Percentiles rank a stretch among this genome's conserved stretches.
Conservation (phyloP, 2,329 filamentous ascomycete genomes). For the Talaromyces sp. region DNA sequence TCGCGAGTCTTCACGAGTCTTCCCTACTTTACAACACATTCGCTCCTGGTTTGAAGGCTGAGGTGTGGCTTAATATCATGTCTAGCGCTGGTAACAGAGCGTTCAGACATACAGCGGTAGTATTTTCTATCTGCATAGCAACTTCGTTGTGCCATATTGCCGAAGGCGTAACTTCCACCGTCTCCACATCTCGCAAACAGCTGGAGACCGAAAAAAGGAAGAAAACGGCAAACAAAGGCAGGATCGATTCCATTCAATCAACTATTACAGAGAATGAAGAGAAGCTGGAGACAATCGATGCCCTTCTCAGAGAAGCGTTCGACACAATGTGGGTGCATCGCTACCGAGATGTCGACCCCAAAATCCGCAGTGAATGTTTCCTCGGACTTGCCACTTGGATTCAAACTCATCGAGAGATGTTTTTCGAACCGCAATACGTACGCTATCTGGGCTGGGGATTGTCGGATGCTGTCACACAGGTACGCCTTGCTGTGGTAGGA, state of each 20-base stretch:
- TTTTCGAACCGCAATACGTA: constrained; percentile 84
- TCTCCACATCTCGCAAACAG: constrained; percentile 72
- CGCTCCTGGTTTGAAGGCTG: constrained; percentile 78
- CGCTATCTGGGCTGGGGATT: constrained; percentile 95
- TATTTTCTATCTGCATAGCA: constrained; percentile 73
- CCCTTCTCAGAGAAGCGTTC: constrained; percentile 76
- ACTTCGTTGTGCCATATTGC: constrained; percentile 71
- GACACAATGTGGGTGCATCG: constrained; percentile 91
- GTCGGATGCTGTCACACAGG: constrained; percentile 69
- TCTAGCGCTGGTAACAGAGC: constrained; percentile 81
- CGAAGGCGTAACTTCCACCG: constrained; percentile 62
- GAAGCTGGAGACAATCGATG: constrained; percentile 63
- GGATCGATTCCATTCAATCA: constrained; percentile 66
- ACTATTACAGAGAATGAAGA: constrained; percentile 65
- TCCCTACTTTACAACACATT: constrained; percentile 71
- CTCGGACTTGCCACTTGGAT: constrained; percentile 87
- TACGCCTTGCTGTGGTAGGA: constrained; percentile 77
- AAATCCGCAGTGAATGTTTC: constrained; percentile 82
- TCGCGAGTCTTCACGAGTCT: constrained; percentile 74
- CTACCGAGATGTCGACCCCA: constrained; percentile 88
- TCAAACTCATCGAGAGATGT: constrained; percentile 72
- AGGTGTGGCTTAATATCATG: constrained; percentile 85
- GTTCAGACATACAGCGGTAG: constrained; percentile 89
- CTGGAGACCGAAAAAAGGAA: constrained; percentile 70
- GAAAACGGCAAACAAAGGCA: constrained; percentile 68